Evolutionary conservation across 192 early-diverging fungal genomes (phyloP), one percentile per base, ranked within the genome.

Genomic region (Podila epigama): DNA sequence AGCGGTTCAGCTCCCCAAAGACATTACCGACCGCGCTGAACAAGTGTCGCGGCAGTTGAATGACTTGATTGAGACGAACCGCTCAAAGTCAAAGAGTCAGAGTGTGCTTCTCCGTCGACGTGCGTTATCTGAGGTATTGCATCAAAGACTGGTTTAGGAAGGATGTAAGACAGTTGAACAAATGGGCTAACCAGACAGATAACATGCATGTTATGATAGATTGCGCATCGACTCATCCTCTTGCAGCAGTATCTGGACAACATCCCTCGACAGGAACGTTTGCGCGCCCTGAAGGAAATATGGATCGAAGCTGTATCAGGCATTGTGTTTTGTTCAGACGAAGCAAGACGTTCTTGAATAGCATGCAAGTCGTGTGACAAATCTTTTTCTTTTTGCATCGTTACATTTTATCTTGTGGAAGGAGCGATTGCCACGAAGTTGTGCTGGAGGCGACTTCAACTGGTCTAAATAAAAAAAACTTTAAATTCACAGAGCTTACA

Each of bases 1-100:
- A 32, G 61, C 75, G 1, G 35, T 84, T 10, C 70, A 75, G 8
- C 52, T 85, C 3, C 64, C 69, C 2, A 31, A 67, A 0, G 56
- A 79, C 0, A 64, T 84, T 25, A 60, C 79, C 11, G 18, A 50
- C 32, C 66, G 78, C 18, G 81, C 81, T 39, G 59, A 73, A 16
- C 55, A 60, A 12, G 51, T 88, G 5, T 82, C 86, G 1, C 12
- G 58, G 20, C 59, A 51, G 22, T 57, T 81, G n/a, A 25, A 16
- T 2, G 20, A 71, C 18, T 61, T 87, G n/a, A 68, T 79, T 42
- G 75, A 68, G 59, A 52, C 50, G 13, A 66, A 48, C 4, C 54
- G 73, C 9, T 61, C 15, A 2, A 25, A 53, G 29, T 68, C 66
- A 6, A 66, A 68, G 44, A 77, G 66, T 40, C 44, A 53, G 29